Conservation (phyloP, 2,329 filamentous ascomycete species). For the Penicillium oxalicum region DNA sequence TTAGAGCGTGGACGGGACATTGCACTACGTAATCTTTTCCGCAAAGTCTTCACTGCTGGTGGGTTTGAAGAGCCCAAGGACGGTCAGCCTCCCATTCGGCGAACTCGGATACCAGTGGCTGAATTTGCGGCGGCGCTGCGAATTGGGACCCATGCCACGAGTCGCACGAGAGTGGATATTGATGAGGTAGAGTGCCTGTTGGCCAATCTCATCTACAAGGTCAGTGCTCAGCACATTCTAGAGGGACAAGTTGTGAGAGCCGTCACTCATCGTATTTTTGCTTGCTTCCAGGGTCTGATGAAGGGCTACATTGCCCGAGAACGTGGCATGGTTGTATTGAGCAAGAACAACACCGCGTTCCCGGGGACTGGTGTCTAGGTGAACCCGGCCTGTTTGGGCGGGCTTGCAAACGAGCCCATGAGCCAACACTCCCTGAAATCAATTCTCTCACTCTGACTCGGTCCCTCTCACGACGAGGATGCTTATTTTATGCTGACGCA, state of each 20-base stretch:
- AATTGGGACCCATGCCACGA: conserved; percentile 53
- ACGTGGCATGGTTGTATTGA: conserved; percentile 81
- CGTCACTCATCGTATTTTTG: not conserved
- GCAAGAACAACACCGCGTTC: conserved; percentile 79
- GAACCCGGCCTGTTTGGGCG: no score
- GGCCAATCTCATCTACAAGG: conserved; percentile 98
- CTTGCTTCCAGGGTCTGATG: conserved; percentile 66
- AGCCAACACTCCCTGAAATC: no score
- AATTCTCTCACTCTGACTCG: no score
- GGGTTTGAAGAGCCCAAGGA: conserved; percentile 76
- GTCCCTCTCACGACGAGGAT: no score
- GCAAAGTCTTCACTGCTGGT: conserved; percentile 81
- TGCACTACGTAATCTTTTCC: conserved; percentile 79
- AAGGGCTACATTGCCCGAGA: conserved; percentile 97
- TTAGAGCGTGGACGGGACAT: conserved; percentile 89
- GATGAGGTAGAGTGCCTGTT: conserved; percentile 95
- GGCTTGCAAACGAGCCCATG: no score
- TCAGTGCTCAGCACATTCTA: conserved; percentile 38
- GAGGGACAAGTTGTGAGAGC: not conserved
- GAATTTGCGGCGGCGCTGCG: conserved; percentile 83
- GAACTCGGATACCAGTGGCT: conserved; percentile 70
- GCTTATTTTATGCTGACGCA: no score
- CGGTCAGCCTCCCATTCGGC: conserved; percentile 53
- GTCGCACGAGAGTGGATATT: conserved; percentile 60
- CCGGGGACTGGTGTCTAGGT: conserved; percentile 70